Evolutionary conservation across 768 basidiomycete genomes (phyloP), one percentile per base, ranked within the genome.

Genomic region (Termitomyces sp.): DNA sequence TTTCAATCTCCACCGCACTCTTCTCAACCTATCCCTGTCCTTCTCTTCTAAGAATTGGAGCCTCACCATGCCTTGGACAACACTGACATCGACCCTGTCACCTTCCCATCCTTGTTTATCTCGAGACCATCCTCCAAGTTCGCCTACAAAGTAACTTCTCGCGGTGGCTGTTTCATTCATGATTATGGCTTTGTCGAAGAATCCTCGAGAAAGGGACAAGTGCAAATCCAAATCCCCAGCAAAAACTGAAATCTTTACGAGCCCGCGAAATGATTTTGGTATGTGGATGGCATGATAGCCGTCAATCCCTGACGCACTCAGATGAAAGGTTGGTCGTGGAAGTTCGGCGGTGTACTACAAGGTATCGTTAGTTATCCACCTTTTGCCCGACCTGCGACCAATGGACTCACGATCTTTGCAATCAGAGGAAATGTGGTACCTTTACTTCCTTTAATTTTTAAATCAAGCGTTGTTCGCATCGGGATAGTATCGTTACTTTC

Each of bases 211-310:
- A 9, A 78, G 70, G 9, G 66, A 64, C 4, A 77, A 66, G 56
- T 74, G 77, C 10, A 62, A 66, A 43, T 74, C 75, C 26, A 78
- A 67, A 60, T 77, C 69, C 5, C 76, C 77, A 0, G 68, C 71
- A n/a, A 67, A 67, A 40, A 79, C 69, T 55, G 67, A 63, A 26
- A 79, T 65, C 0, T 71, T 73, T 18, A 78, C 64, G 3, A 76
- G 73, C 0, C 79, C 80, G 47, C 70, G 73, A 67, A 79, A 78
- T 9, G 78, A 75, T 18, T 68, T 68, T 28, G 80, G 80, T 13
- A 81, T 69, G 40, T 75, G 71, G 8, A 81, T 67, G 47, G 69
- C 67, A 51, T 71, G 56, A 64, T 70, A 67, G 43, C 72, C 65
- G 67, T 77, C 53, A 62, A 71, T 50, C 13, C 68, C 67, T 5